These are phyloP conservation scores for Starmerella sp. DNA, from an alignment of 805 yeast genomes.

Conservation along the genomic window DNA sequence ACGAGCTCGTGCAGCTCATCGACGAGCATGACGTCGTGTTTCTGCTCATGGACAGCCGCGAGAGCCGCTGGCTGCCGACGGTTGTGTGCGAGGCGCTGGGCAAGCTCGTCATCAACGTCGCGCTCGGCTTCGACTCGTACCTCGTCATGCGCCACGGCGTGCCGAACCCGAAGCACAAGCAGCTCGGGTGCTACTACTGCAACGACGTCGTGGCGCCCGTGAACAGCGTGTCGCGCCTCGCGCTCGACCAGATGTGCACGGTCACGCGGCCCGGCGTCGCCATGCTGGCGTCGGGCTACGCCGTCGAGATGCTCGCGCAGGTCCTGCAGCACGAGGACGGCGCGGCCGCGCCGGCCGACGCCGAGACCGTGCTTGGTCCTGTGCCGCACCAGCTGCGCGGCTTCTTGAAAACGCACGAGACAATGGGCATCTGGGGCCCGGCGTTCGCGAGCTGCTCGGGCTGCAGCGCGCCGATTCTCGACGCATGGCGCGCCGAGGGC, in stretches of 20 bases:
- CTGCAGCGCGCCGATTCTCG: constrained; percentile 55
- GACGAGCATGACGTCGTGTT: constrained; percentile 65
- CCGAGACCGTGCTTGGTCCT: constrained; percentile 46
- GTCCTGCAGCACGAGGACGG: constrained; percentile 53
- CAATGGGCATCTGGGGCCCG: constrained; percentile 55
- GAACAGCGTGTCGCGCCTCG: constrained; percentile 75
- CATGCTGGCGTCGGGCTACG: constrained; percentile 69
- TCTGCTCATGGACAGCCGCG: constrained; percentile 85
- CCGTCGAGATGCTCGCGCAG: constrained; percentile 72
- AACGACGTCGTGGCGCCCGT: constrained; percentile 91
- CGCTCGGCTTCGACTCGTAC: constrained; percentile 88
- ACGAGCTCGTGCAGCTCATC: constrained; percentile 42
- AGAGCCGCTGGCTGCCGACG: constrained; percentile 96
- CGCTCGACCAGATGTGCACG: constrained; percentile 97
- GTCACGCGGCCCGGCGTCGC: constrained; percentile 97
- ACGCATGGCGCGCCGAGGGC: constrained; percentile 40
- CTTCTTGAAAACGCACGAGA: constrained; percentile 54
- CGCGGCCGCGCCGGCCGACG: constrained; percentile 36
- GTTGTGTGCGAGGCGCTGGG: constrained; percentile 54
- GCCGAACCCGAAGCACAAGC: constrained; percentile 14
- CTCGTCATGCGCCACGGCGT: constrained; percentile 90
- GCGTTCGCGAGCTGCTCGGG: constrained; percentile 76
- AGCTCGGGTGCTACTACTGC: constrained; percentile 90
- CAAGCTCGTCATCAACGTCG: constrained; percentile 80
- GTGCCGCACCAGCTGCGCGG: constrained; percentile 90